Evolutionary conservation across 768 basidiomycete species (phyloP).

Genomic region (Glaciozyma antarctica): DNA sequence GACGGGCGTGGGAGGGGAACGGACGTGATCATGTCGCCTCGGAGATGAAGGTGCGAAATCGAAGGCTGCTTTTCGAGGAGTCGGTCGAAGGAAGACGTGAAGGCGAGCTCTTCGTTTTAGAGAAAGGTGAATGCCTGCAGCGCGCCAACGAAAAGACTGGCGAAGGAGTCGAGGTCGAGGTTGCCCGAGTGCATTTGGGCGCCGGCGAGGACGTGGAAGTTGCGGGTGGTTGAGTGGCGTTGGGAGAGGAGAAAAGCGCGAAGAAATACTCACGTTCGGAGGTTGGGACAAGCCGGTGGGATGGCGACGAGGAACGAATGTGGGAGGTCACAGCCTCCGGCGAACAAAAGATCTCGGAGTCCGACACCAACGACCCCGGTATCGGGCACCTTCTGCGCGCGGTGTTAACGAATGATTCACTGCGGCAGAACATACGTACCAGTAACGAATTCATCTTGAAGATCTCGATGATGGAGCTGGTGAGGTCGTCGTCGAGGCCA

Average conservation of each 20-base stretch:
- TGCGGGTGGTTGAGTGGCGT: too few relatives aligned
- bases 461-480: too few relatives aligned
- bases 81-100: background rate
- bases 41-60: background rate
- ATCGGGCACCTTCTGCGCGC: too few relatives aligned
- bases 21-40: background rate
- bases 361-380: background rate
- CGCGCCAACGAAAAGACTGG: background rate
- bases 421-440: too few relatives aligned
- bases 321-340: background rate
- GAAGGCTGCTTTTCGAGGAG: background rate
- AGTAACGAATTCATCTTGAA: too few relatives aligned
- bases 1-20: too few relatives aligned
- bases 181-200: background rate
- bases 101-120: background rate
- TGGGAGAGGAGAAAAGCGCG: too few relatives aligned
- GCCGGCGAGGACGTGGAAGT: background rate
- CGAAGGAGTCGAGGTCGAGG: background rate
- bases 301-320: background rate
- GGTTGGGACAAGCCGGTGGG: background rate
- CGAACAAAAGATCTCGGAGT: background rate
- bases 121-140: background rate
- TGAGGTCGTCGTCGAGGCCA: too few relatives aligned
- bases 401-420: too few relatives aligned
- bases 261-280: background rate